Evolutionary conservation across 208 protist species (phyloP).

Genomic region (Zelonia costaricensis): DNA sequence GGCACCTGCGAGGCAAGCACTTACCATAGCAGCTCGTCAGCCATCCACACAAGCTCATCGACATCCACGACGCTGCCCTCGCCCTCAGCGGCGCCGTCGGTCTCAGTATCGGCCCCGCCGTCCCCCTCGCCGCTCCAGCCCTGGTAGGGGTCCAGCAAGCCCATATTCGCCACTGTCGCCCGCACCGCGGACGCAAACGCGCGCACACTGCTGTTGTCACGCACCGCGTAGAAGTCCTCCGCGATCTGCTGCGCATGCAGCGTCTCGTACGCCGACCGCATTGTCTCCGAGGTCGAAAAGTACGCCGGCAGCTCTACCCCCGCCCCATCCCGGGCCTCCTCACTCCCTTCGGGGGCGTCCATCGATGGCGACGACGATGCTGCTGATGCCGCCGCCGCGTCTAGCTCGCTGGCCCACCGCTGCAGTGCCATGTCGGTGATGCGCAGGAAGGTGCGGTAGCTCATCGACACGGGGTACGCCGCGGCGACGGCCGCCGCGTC

Average conservation of each 20-base stretch:
- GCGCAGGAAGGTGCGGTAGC: constrained; percentile 66
- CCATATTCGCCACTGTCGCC: constrained; percentile 49
- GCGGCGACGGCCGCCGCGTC: constrained; percentile 13
- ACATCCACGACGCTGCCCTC: constrained; percentile 21
- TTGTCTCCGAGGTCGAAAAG: constrained; percentile 18
- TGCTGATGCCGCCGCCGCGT: not conserved
- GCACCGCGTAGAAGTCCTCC: constrained; percentile 14
- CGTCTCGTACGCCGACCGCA: constrained; percentile 8
- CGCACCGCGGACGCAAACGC: constrained; percentile 39
- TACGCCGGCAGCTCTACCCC: constrained; percentile 23
- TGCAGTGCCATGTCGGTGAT: constrained; percentile 74
- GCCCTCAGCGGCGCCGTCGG: not conserved
- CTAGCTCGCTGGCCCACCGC: constrained; percentile 20
- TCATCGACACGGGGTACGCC: constrained; percentile 54
- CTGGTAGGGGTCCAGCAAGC: constrained; percentile 49
- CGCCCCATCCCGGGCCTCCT: not conserved
- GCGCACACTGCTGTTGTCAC: not conserved
- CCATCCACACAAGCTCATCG: constrained; percentile 24
- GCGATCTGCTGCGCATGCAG: constrained; percentile 14
- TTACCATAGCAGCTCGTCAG: constrained; percentile 41
- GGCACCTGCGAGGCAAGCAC: no score
- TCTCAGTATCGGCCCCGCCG: constrained; percentile 12
- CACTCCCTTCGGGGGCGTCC: not conserved
- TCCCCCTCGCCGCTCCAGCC: constrained; percentile 20
- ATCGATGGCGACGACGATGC: not conserved